These are phyloP conservation scores for Tagetes patula DNA, from an alignment of 129 eudicot genomes.

Conservation along the genomic window DNA sequence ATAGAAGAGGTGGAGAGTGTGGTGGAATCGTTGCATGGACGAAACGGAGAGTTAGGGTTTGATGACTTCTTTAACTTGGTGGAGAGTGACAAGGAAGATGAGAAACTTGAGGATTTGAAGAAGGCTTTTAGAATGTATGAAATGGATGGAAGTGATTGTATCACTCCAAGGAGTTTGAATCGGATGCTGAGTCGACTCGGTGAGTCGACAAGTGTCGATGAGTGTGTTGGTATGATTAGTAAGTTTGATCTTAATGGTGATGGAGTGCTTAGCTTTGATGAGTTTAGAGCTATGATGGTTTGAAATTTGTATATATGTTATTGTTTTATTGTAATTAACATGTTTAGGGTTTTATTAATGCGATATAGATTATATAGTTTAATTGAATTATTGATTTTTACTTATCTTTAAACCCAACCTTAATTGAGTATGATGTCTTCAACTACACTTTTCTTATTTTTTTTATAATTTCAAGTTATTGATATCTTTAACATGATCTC, in stretches of 20 bases:
- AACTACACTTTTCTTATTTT: no score
- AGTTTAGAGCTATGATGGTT: constrained; percentile 39
- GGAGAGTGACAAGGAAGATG: constrained; percentile 38
- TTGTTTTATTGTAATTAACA: not conserved
- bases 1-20: constrained; percentile 23
- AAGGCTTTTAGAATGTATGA: constrained; percentile 43
- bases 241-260: constrained; percentile 47
- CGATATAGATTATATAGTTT: not conserved
- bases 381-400: not conserved
- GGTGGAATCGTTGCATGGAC: constrained; percentile 5
- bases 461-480: no score
- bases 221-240: constrained; percentile 41
- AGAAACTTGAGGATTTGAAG: constrained; percentile 32
- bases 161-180: constrained; percentile 48
- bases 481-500: no score
- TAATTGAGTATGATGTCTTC: no score
- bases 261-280: constrained; percentile 45
- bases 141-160: constrained; percentile 39
- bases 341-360: not conserved
- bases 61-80: constrained; percentile 35
- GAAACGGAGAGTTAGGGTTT: constrained; percentile 25
- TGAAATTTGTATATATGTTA: constrained; percentile 6
- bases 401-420: no score
- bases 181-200: constrained; percentile 49
- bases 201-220: constrained; percentile 36